phyloP scores from a whole-genome alignment of 768 basidiomycete genomes.

The Mycena albidolilacea region DNA sequence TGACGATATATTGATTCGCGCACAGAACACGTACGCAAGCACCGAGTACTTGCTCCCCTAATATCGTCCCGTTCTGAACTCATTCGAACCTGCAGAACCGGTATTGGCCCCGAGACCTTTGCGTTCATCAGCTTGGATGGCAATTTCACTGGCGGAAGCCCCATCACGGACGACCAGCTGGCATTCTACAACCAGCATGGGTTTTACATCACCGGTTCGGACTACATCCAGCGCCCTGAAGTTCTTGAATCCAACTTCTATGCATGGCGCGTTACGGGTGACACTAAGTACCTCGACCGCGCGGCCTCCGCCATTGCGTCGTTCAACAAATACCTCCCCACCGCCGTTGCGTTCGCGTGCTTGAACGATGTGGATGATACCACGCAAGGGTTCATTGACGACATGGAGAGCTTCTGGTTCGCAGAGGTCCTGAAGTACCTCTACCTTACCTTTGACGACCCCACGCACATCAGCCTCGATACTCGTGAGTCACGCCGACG shows the following conservation, averaged over 20 bases:
- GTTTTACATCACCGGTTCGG: constrained; percentile 69
- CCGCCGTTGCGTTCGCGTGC: constrained; percentile 51
- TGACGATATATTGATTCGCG: neutral
- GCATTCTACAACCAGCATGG: constrained; percentile 74
- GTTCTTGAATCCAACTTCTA: constrained; percentile 60
- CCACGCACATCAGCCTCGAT: constrained; percentile 62
- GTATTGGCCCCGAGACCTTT: constrained; percentile 83
- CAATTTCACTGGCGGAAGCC: constrained; percentile 66
- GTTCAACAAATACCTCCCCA: constrained; percentile 56
- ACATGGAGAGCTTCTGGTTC: constrained; percentile 60
- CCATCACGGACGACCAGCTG: constrained; percentile 55
- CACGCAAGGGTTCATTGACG: constrained; percentile 49
- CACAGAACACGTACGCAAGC: constrained; percentile 78
- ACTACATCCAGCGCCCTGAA: constrained; percentile 81
- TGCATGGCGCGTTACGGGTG: constrained; percentile 66
- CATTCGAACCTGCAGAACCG: constrained; percentile 63
- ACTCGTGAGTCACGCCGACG: constrained; percentile 48
- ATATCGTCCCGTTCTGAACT: neutral
- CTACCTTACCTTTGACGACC: constrained; percentile 69
- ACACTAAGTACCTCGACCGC: constrained; percentile 62
- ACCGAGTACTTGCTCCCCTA: constrained; percentile 60
- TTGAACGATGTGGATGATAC: constrained; percentile 55
- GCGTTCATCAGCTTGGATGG: constrained; percentile 77
- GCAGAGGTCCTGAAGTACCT: constrained; percentile 36
- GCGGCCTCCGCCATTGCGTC: constrained; percentile 57